Base-by-base conservation (phyloP, 805 yeast species). In the Pichia membranifaciens region DNA sequence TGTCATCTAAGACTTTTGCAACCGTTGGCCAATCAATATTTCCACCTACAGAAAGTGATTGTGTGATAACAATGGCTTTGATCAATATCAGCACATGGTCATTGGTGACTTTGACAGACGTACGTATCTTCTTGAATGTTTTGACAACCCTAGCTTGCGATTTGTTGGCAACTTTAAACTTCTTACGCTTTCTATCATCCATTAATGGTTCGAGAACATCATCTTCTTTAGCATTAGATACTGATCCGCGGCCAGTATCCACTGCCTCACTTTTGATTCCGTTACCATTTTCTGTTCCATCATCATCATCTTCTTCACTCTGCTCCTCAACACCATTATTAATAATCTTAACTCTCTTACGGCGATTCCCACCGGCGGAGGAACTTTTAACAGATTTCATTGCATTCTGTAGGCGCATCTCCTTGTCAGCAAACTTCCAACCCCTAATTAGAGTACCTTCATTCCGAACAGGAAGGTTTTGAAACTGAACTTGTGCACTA, bases 1-100 rank as follows among this genome's bases (percentile, higher is more conserved):
- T 64, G 16, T 62, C 73, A 5, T 66, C 70, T 41, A 85, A 75
- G 5, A 78, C 60, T 0, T 57, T 58, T 0, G 83, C 71, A 6
- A 89, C 79, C 32, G 71, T 63, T 0, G 72, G 73, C 84, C 95
- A 89, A 50, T 79, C 81, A 34, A 86, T 82, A 6, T 67, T 64
- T 15, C 78, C 78, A 38, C 76, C 72, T 16, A 61, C 59, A 10
- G 62, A 71, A 35, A 84, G 72, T 15, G 89, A 75, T 51, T 82
- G 81, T 4, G 83, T 76, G 17, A 87, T 81, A 12, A 84, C 78
- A 13, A 84, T 84, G 2, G 82, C 74, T 51, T 87, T 73, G 54
- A 80, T 76, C 35, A 88, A 67, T 2, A 71, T 67, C 20, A 81
- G 75, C 1, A 77, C 70, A 50, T 84, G 83, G 5, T 68, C 59